phyloP scores from a whole-genome alignment of 2,329 filamentous ascomycete genomes.

The Talaromyces amestolkiae region DNA sequence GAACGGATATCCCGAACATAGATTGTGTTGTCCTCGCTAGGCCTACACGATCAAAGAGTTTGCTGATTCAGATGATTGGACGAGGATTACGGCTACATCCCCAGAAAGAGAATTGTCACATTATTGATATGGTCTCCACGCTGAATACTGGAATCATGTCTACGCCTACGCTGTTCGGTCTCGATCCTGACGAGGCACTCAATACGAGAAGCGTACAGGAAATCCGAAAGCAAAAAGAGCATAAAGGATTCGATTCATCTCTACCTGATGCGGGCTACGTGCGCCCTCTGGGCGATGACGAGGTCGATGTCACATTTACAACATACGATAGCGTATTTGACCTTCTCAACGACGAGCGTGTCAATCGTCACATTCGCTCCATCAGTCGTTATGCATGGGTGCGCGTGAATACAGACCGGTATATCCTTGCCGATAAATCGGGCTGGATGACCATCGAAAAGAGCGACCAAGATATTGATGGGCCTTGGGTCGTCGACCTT shows the following conservation, averaged over 20 bases:
- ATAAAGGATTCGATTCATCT: constrained; percentile 31
- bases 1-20: constrained; percentile 95
- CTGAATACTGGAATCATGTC: constrained; percentile 82
- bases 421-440: constrained; percentile 65
- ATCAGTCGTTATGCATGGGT: constrained; percentile 82
- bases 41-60: constrained; percentile 86
- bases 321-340: constrained; percentile 93
- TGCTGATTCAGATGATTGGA: constrained; percentile 97
- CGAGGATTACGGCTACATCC: constrained; percentile 80
- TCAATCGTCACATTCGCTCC: constrained; percentile 73
- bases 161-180: constrained; percentile 86
- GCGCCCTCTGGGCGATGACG: constrained; percentile 21
- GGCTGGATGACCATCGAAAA: constrained; percentile 59
- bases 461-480: constrained; percentile 18
- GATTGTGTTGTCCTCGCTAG: constrained; percentile 87
- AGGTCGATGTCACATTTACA: constrained; percentile 69
- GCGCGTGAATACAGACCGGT: constrained; percentile 66
- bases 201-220: constrained; percentile 62
- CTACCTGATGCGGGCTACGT: constrained; percentile 14
- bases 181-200: constrained; percentile 78
- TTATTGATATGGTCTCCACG: constrained; percentile 93
- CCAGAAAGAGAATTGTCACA: constrained; percentile 82
- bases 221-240: constrained; percentile 53
- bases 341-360: constrained; percentile 75
- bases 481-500: constrained; percentile 33